Evolutionary conservation across 768 basidiomycete species (phyloP), one percentile per base, ranked within the genome.

Genomic region (Trametes cinnabarina): DNA sequence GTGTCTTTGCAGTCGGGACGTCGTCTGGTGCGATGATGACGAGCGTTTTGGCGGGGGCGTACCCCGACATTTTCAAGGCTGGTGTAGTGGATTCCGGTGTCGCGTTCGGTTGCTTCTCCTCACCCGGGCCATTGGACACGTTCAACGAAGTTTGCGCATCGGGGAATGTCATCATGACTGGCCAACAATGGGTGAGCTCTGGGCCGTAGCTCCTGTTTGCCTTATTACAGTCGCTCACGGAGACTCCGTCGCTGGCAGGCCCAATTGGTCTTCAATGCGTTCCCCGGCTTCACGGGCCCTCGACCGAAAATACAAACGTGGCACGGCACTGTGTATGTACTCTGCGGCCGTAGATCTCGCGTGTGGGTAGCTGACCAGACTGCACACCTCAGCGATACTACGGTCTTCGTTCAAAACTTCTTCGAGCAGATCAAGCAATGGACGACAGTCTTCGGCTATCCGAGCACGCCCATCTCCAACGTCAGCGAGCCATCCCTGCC

Each of bases 21-120:
- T 78, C 77, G 4, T 82, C 81, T 3, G 83, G 82, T 41, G 75
- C 75, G 54, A 85, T 84, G 83, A 84, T 83, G 82, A 83, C 82
- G 55, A 80, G 78, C 63, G 82, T 83, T 23, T 71, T 83, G 40
- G 70, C 72, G 46, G 82, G 80, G 32, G 77, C 79, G 14, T 82
- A 83, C 70, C 82, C 82, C 12, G 79, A 84, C 54, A 65, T 85
- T 43, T 81, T 82, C 72, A 57, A 61, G 39, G 83, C 80, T 14
- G 81, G 77, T 23, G 60, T 77, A 28, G 77, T 74, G 19, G 79
- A 76, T 66, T 78, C 82, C 37, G 82, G 82, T 48, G 82, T 83
- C 35, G 75, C 82, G 11, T 82, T 76, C 58, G 81, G 74, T 7
- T 83, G 82, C 71, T 83, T 83, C 68, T 77, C 74, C 23, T 79